Evolutionary conservation across 139 green algal genomes (phyloP).

Genomic region (Microglena sp.): DNA sequence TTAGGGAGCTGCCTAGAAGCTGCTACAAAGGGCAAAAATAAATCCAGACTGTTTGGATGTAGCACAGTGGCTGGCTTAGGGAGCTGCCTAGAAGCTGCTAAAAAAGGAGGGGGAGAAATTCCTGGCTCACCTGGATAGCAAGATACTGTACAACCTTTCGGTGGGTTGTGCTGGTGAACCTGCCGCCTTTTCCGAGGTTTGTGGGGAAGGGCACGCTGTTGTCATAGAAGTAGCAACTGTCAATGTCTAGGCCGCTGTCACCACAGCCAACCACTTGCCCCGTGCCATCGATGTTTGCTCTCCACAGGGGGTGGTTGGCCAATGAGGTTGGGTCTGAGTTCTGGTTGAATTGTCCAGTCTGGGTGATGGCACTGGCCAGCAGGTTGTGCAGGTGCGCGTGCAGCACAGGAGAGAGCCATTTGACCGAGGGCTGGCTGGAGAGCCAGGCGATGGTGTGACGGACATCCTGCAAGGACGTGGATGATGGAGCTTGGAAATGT

Average conservation of each 20-base stretch:
- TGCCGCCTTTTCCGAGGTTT: background rate
- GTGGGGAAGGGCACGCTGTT: conserved; percentile 15
- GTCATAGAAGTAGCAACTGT: conserved; percentile 78
- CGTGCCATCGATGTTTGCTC: conserved; percentile 43
- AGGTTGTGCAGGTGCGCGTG: conserved; percentile 35
- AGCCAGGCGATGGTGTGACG: too few relatives aligned
- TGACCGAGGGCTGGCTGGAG: conserved; percentile 16
- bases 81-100: too few relatives aligned
- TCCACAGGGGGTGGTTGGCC: conserved; percentile 60
- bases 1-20: too few relatives aligned
- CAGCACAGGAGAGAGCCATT: conserved; percentile 26
- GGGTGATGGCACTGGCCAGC: conserved; percentile 37
- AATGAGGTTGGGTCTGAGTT: background rate
- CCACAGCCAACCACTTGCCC: conserved; percentile 76
- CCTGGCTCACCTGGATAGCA: too few relatives aligned
- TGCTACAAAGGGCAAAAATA: too few relatives aligned
- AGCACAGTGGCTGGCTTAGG: too few relatives aligned
- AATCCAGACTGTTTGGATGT: too few relatives aligned
- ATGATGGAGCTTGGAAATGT: too few relatives aligned
- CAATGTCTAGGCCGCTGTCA: conserved; percentile 76
- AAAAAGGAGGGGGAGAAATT: too few relatives aligned
- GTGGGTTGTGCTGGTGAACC: conserved; percentile 48
- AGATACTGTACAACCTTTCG: conserved; percentile 68
- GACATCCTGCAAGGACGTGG: too few relatives aligned
- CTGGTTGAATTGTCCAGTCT: conserved; percentile 18